Evolutionary conservation across 768 basidiomycete genomes (phyloP), one percentile per base, ranked within the genome.

Genomic region (Ramaria rubella): DNA sequence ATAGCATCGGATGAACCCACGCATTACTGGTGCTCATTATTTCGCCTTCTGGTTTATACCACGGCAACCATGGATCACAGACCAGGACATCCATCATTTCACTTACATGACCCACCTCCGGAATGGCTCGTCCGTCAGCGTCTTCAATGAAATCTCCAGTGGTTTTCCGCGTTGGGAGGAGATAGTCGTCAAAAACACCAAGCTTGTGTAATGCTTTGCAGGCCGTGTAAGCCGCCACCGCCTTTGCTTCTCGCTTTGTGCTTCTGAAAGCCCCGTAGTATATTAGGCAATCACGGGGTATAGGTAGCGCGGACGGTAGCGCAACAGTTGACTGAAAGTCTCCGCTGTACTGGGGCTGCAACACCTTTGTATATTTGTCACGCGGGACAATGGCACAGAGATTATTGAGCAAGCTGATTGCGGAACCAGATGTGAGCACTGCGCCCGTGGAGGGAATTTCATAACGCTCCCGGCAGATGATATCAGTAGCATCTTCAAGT

Each of bases 161-260:
- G 27, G 77, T 69, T 43, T 75, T 76, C 14, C 82, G 76, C n/a
- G 78, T 73, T 0, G 93, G 92, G 9, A 92, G 75, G 2, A 95
- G 77, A 64, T 87, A 85, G 56, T 92, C 84, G 63, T 94, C 86
- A 61, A 94, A 86, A 4, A 90, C 85, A 27, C 86, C 79, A n/a
- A 90, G 71, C 27, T 75, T 72, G 58, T 85, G 80, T 15, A 95
- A 75, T 2, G 74, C 73, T 61, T 81, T 83, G 21, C 90, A 87
- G 2, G 87, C 91, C 59, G 81, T 69, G 66, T 90, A 94, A 0
- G 90, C 87, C 11, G 81, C 90, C 3, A 87, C 86, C 6, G 92
- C 83, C 62, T 83, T 90, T 0, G 93, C 91, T 64, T 89, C 89
- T 58, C 79, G 83, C 67, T 92, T 94, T 12, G 87, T 80, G 43